phyloP scores from a whole-genome alignment of 169 alveolate species.

The Eimeria acervulina region DNA sequence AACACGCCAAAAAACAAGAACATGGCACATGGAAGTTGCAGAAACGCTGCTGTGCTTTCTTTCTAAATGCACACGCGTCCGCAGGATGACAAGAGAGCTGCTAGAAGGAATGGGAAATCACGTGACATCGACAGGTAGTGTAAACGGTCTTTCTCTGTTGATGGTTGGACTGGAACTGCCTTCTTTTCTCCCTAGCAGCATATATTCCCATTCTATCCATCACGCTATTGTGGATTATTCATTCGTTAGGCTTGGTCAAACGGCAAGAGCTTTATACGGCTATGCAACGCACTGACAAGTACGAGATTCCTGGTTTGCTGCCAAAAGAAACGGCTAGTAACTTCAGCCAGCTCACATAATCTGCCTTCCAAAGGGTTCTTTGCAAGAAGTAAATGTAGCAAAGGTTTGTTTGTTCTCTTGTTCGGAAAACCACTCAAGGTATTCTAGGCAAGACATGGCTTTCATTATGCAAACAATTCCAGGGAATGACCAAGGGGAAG shows the following conservation, averaged over 20 bases:
- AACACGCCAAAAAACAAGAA: neutral
- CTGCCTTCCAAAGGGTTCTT: neutral
- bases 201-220: neutral
- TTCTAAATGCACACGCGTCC: neutral
- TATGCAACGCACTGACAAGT: conserved; percentile 74
- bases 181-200: too few relatives aligned
- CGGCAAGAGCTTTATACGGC: conserved; percentile 57
- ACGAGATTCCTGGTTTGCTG: neutral
- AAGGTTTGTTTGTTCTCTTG: neutral
- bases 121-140: conserved; percentile 52
- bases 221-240: neutral
- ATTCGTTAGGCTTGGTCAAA: neutral
- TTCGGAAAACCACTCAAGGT: neutral
- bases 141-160: neutral
- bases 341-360: neutral
- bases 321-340: neutral
- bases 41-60: too few relatives aligned
- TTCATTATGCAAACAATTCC: conserved; percentile 73
- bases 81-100: conserved; percentile 66
- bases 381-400: neutral
- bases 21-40: neutral
- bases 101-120: conserved; percentile 48
- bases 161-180: neutral
- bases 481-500: conserved; percentile 66
- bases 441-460: conserved; percentile 69